These are phyloP conservation scores for Brassica hybrid DNA, from an alignment of 441 rosid species.

Conservation along the genomic window DNA sequence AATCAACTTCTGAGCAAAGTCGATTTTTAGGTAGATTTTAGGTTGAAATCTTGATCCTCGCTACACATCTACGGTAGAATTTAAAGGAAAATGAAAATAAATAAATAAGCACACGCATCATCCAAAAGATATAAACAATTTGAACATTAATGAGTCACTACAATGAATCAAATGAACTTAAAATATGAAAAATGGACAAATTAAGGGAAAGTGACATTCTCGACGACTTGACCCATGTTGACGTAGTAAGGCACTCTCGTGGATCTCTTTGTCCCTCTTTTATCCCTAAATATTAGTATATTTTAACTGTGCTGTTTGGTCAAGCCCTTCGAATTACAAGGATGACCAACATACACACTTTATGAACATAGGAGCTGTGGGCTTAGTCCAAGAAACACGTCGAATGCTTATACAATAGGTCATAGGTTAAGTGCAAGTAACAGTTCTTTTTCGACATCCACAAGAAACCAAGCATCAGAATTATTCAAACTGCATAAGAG, in stretches of 20 bases:
- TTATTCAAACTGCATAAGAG: not conserved
- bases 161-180: not conserved
- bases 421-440: too few species aligned
- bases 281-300: not conserved
- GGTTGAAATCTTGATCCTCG: constrained; percentile 25
- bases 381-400: too few species aligned
- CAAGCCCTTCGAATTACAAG: too few species aligned
- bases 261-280: constrained; percentile 17
- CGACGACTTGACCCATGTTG: constrained; percentile 7
- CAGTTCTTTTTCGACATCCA: too few species aligned
- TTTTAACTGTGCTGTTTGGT: not conserved
- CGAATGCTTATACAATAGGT: too few species aligned
- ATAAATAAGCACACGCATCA: constrained; percentile 6
- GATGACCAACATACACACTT: too few species aligned
- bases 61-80: constrained; percentile 4
- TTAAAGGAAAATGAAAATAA: not conserved
- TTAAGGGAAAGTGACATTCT: constrained; percentile 21
- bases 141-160: constrained; percentile 4
- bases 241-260: constrained; percentile 28
- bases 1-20: constrained; percentile 25
- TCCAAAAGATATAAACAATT: constrained; percentile 1
- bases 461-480: too few species aligned
- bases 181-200: not conserved
- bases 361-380: too few species aligned
- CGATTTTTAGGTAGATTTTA: constrained; percentile 32